Conservation (phyloP, 768 basidiomycete genomes). For the Rhodotorula babjevae region DNA sequence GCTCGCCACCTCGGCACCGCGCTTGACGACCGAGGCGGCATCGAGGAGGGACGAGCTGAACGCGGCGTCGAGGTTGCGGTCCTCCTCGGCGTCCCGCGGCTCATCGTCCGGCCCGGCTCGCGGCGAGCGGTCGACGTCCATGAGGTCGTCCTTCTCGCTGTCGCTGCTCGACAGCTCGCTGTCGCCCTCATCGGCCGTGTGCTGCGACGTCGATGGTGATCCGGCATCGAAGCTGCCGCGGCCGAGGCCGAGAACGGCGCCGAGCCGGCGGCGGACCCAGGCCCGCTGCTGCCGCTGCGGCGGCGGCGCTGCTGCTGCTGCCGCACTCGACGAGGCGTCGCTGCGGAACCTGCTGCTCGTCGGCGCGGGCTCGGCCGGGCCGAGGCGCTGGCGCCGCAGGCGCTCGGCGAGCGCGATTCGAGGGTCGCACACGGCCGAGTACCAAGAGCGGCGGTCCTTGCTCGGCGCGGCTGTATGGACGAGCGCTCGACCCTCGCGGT, state of each 20-base stretch:
- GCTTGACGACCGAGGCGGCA: neutral
- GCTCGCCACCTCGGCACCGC: neutral
- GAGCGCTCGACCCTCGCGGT: neutral
- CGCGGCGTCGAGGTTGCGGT: neutral
- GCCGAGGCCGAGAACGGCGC: neutral
- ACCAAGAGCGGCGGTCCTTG: conserved; percentile 7
- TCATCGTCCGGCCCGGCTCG: neutral
- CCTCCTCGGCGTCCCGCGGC: neutral
- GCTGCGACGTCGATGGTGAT: neutral
- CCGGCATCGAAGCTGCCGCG: neutral
- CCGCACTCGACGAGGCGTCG: too few species aligned
- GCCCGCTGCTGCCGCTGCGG: neutral
- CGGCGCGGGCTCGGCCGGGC: too few species aligned
- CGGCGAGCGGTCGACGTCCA: neutral
- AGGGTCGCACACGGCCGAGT: conserved; percentile 28
- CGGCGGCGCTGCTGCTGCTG: too few species aligned
- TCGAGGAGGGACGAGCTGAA: neutral
- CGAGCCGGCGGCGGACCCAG: neutral
- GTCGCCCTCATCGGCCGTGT: conserved; percentile 1
- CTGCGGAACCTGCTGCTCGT: neutral
- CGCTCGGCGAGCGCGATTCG: conserved; percentile 13
- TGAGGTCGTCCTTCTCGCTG: neutral
- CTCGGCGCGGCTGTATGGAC: neutral
- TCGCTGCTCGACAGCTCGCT: conserved; percentile 3
- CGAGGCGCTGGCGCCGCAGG: neutral